Percentiles rank a stretch among this genome's conserved stretches.
These are phyloP conservation scores for Allodekkera sacchari DNA, from an alignment of 805 yeast genomes.

Conservation along the genomic window DNA sequence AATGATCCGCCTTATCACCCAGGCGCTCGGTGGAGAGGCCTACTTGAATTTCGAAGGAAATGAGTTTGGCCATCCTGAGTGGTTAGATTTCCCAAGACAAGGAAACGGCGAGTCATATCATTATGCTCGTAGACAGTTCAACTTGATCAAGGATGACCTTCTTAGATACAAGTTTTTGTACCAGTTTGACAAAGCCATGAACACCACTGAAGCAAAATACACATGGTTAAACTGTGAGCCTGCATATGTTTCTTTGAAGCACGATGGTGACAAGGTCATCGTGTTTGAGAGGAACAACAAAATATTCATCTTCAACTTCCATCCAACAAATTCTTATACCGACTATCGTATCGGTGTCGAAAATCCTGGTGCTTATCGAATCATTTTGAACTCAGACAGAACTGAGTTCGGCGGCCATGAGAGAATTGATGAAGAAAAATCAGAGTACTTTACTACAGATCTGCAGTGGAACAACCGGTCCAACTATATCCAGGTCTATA, in stretches of 20 bases:
- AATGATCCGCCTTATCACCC: slow-evolving; percentile 80
- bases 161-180: slow-evolving; percentile 73
- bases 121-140: slow-evolving; percentile 93
- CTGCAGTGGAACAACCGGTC: slow-evolving; percentile 73
- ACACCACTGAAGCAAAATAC: slow-evolving; percentile 58
- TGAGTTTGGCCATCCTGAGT: slow-evolving; percentile 98
- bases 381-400: slow-evolving; percentile 70
- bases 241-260: slow-evolving; percentile 81
- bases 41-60: slow-evolving; percentile 95
- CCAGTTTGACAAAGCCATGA: slow-evolving; percentile 82
- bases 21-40: slow-evolving; percentile 93
- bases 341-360: slow-evolving; percentile 93
- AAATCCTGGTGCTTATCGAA: slow-evolving; percentile 61
- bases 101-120: slow-evolving; percentile 86
- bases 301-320: slow-evolving; percentile 82
- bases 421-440: slow-evolving; percentile 48
- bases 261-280: slow-evolving; percentile 81
- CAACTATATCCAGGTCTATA: slow-evolving; percentile 68
- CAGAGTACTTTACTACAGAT: slow-evolving; percentile 61
- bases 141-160: slow-evolving; percentile 69
- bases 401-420: slow-evolving; percentile 72
- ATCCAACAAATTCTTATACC: slow-evolving; percentile 72
- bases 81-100: slow-evolving; percentile 93
- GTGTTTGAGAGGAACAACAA: slow-evolving; percentile 85
- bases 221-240: slow-evolving; percentile 64